Evolutionary conservation across 176 grass and related monocot species (phyloP).

Genomic region (Triticum dicoccoides): DNA sequence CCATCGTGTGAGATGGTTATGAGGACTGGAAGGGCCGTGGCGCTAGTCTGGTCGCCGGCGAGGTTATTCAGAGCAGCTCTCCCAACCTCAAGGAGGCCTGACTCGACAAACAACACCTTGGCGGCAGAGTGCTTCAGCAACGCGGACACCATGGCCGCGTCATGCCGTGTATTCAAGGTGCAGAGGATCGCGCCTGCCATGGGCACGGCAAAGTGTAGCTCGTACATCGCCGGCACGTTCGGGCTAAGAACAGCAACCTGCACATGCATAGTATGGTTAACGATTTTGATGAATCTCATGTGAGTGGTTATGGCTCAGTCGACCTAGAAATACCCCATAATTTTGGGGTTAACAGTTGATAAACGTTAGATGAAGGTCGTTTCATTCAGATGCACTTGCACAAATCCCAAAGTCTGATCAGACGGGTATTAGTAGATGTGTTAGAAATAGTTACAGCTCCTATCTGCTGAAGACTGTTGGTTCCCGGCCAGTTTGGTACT

Average conservation of each 20-base stretch:
- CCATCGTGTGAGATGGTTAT: conserved; percentile 1
- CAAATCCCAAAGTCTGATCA: too few species aligned
- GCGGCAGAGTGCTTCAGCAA: conserved; percentile 43
- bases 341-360: too few species aligned
- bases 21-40: neutral
- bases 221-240: conserved; percentile 48
- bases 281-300: too few species aligned
- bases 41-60: neutral
- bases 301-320: too few species aligned
- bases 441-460: too few species aligned
- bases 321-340: too few species aligned
- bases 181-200: conserved; percentile 52
- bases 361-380: too few species aligned
- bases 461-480: too few species aligned
- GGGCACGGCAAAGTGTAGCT: conserved; percentile 57
- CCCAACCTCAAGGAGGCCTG: conserved; percentile 26
- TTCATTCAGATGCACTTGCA: too few species aligned
- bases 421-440: too few species aligned
- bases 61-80: conserved; percentile 7
- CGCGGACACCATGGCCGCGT: conserved; percentile 23
- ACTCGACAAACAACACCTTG: conserved; percentile 55
- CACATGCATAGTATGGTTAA: too few species aligned
- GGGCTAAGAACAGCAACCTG: conserved; percentile 42
- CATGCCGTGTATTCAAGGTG: conserved; percentile 35
- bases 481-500: too few species aligned